phyloP scores from a whole-genome alignment of 768 basidiomycete species.

The Auricularia cornea region DNA sequence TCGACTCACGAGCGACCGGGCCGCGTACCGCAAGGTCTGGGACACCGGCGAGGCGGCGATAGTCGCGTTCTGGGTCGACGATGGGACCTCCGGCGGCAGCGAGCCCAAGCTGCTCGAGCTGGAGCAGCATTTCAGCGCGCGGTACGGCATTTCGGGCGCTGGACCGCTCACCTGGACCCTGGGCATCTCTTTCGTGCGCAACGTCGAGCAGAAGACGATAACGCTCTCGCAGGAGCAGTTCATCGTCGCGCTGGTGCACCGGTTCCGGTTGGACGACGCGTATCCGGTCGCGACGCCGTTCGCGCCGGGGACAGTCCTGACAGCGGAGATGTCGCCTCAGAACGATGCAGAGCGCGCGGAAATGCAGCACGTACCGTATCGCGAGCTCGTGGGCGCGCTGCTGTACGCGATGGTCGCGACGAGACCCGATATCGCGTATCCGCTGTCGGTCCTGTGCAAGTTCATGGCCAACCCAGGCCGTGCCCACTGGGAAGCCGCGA shows the following conservation, averaged over 20 bases:
- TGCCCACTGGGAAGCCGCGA: conserved; percentile 1
- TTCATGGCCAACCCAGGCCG: not conserved
- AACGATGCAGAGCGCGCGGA: not conserved
- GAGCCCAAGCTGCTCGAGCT: conserved; percentile 9
- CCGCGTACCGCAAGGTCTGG: conserved; percentile 21
- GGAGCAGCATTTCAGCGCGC: not conserved
- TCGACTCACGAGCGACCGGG: conserved; percentile 20
- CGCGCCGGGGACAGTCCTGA: conserved; percentile 7
- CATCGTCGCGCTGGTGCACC: conserved; percentile 10
- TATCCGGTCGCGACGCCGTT: conserved; percentile 10
- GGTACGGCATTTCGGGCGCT: conserved; percentile 3
- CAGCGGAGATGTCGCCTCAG: not conserved
- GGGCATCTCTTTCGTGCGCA: not conserved
- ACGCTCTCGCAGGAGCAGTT: conserved; percentile 9
- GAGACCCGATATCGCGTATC: conserved; percentile 12
- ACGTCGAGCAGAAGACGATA: conserved; percentile 3
- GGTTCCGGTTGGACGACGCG: conserved; percentile 2
- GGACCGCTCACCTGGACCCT: not conserved
- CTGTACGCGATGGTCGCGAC: conserved; percentile 3
- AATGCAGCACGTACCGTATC: not conserved
- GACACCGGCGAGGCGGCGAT: not conserved
- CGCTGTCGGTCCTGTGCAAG: not conserved
- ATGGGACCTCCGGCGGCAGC: not conserved
- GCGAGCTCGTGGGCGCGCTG: not conserved
- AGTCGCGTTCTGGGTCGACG: not conserved